Percentiles rank a stretch among this genome's conserved stretches.
Conservation (phyloP, 768 basidiomycete species). For the Mycena polygramma region DNA sequence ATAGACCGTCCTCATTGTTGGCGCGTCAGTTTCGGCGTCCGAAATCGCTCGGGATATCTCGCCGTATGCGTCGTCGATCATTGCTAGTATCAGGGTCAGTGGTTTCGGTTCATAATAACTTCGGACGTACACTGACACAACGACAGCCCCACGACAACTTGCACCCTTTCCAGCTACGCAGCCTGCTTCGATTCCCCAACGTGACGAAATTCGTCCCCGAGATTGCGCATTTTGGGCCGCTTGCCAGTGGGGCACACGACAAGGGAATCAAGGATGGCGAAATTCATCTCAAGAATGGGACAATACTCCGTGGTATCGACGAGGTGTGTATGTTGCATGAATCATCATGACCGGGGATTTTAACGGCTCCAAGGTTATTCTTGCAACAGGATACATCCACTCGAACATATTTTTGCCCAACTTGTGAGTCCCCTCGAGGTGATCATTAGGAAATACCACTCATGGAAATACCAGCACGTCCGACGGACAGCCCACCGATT, state of each 20-base stretch:
- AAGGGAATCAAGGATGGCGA: constrained; percentile 42
- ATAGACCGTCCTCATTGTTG: constrained; percentile 39
- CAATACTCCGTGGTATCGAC: constrained; percentile 45
- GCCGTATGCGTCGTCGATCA: constrained; percentile 27
- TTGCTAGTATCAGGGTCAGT: constrained; percentile 39
- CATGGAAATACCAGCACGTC: constrained; percentile 15
- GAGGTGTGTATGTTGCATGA: too few relatives aligned
- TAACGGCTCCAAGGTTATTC: constrained; percentile 37
- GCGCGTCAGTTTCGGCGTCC: constrained; percentile 38
- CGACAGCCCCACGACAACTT: constrained; percentile 38
- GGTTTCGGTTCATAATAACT: constrained; percentile 4
- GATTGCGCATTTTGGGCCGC: constrained; percentile 44
- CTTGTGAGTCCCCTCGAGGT: constrained; percentile 14
- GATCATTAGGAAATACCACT: neutral
- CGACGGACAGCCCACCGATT: constrained; percentile 35
- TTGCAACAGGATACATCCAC: constrained; percentile 49
- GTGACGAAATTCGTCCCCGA: constrained; percentile 46
- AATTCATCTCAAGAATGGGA: constrained; percentile 47
- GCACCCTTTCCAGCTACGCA: constrained; percentile 45
- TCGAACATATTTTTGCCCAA: constrained; percentile 46
- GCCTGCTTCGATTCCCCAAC: constrained; percentile 42
- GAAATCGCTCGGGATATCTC: constrained; percentile 41
- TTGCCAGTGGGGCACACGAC: constrained; percentile 24
- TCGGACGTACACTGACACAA: neutral
- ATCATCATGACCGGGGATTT: too few relatives aligned